Evolutionary conservation across 352 stramenopile genomes (phyloP), one percentile per base, ranked within the genome.

Genomic region (Phytophthora brassicae): DNA sequence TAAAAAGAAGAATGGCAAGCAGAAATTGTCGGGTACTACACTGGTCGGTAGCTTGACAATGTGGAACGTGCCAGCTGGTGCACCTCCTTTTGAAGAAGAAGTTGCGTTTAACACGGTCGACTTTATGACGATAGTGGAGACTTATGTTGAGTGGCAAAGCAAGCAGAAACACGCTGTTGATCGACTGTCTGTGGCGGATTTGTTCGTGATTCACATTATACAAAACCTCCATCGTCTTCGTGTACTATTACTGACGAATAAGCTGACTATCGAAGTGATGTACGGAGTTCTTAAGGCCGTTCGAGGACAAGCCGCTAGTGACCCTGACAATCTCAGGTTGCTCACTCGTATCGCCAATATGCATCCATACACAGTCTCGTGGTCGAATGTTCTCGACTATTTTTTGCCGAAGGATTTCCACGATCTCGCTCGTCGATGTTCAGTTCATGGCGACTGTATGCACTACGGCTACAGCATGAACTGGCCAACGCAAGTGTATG

Each of bases 401-500:
- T 68, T 68, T 26, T 42, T 68, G 22, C 60, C 51, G 0, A 45
- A 61, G 4, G 60, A 68, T 41, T 68, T 68, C 36, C 60, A 68
- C 44, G 60, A 68, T 20, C 31, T 68, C 11, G 60, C 60, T 42
- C 35, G 35, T 20, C 35, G 35, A 7, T 42, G 35, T 14, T 42
- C 35, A 3, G 8, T 42, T 20, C 35, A 20, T 42, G 35, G 35
- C 35, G 35, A 42, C 16, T 42, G 13, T 42, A 42, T 42, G 35
- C 35, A 22, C 60, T 54, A 63, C 36, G 60, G 60, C 38, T 68
- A 68, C 60, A 68, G 60, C 23, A 68, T 68, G 60, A 68, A 68
- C 53, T 68, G 60, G 60, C n/a, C 44, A 9, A 68, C 60, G 4
- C 60, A 68, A 23, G 60, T 68, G 44, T 63, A 36, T 24, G 60